Base-by-base conservation (phyloP, 2,329 filamentous ascomycete species). In the Arthrobotrys megalospora region DNA sequence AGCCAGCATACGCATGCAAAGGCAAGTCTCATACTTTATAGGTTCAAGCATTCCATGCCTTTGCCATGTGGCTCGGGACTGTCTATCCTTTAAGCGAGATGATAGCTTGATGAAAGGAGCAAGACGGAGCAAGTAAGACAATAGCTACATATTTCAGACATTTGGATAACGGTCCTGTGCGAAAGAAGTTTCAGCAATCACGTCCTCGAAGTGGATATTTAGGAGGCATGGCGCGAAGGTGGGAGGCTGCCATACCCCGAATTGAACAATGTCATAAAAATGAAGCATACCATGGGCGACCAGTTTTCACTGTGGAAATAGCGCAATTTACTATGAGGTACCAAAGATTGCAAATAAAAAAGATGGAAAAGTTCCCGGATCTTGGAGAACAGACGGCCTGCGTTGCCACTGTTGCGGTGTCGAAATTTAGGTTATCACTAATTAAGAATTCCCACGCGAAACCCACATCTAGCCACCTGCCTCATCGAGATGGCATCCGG, bases 61-160 rank as follows among this genome's bases (percentile, higher is more conserved):
- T 34, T 21, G 62, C 67, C 62, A 72, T 72, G 62, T 55, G 47
- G 52, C 48, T 60, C 52, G 53, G 62, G 67, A 72, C 50, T 45
- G 67, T 50, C 52, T 68, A 78, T 77, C 75, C 48, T 36, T 58
- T 64, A 67, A 78, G 75, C 75, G 75, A 78, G 53, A 77, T 68
- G 53, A 69, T 76, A 64, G 6, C 32, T 70, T n/a, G 52, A 78
- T 47, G 12, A 41, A 60, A 60, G 36, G 7, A 64, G 67, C 7
- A 58, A 71, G 62, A 63, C 52, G 48, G 43, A 68, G 34, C 48
- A 50, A 47, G 45, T 64, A 66, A 78, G 62, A 72, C 75, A 78
- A 52, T 47, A 58, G 75, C 62, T 78, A 19, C 16, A 68, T 67
- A 77, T 63, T 47, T 71, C 62, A 68, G 50, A 78, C 62, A 53